These are phyloP conservation scores for Aspergillus egyptiacus DNA, from an alignment of 495 filamentous ascomycete genomes.

Conservation along the genomic window DNA sequence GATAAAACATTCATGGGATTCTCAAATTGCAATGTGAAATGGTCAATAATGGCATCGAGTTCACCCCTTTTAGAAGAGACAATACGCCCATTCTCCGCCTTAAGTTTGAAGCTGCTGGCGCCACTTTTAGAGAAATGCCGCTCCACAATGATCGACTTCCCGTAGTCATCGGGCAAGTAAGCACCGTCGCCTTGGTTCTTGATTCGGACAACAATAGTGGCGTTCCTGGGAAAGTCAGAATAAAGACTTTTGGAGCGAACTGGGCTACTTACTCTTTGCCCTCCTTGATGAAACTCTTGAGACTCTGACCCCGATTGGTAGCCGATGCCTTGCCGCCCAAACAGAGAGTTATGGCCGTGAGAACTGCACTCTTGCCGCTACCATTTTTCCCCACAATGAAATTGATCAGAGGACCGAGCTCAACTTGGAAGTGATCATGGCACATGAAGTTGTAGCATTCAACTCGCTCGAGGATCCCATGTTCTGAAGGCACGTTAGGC, in stretches of 20 bases:
- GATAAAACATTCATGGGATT: conserved; percentile 98
- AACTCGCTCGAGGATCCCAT: conserved; percentile 76
- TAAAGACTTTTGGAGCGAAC: conserved; percentile 15
- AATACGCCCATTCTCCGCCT: conserved; percentile 60
- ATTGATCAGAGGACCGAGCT: conserved; percentile 88
- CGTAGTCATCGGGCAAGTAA: conserved; percentile 77
- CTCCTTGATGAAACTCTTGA: conserved; percentile 91
- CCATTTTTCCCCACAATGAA: conserved; percentile 98
- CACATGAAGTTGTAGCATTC: conserved; percentile 95
- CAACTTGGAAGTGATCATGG: conserved; percentile 70
- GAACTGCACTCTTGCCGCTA: conserved; percentile 94
- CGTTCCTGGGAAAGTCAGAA: conserved; percentile 25
- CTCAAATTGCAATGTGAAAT: conserved; percentile 87
- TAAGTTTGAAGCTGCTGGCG: conserved; percentile 79
- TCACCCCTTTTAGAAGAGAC: conserved; percentile 80
- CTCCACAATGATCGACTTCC: conserved; percentile 82
- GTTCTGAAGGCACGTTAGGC: conserved; percentile 71
- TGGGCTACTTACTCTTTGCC: conserved; percentile 58
- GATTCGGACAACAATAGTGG: conserved; percentile 67
- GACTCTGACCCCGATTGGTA: conserved; percentile 88
- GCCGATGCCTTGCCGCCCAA: conserved; percentile 89
- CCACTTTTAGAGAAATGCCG: conserved; percentile 78
- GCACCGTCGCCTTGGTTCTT: conserved; percentile 84
- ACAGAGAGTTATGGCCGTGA: conserved; percentile 93
- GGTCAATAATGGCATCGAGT: conserved; percentile 90